These are phyloP conservation scores for Russula griseocarnosa DNA, from an alignment of 768 basidiomycete species.

Conservation along the genomic window DNA sequence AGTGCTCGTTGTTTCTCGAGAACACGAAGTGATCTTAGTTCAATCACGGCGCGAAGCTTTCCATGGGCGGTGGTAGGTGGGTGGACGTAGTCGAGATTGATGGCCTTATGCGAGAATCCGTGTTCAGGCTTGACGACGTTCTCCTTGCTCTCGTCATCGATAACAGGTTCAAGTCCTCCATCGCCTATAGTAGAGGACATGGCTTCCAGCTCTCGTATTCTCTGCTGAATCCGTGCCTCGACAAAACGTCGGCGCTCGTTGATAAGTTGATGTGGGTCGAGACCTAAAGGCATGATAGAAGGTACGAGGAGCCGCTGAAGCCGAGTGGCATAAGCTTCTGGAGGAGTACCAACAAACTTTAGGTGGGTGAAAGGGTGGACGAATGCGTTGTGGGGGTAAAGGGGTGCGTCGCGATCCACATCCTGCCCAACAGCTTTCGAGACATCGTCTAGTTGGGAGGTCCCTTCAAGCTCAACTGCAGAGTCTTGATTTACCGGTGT, in stretches of 20 bases:
- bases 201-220: constrained; percentile 79
- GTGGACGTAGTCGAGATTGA: constrained; percentile 40
- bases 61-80: constrained; percentile 66
- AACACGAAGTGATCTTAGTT: constrained; percentile 84
- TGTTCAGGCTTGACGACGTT: constrained; percentile 36
- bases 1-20: constrained; percentile 89
- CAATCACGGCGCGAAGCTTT: constrained; percentile 86
- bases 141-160: constrained; percentile 38
- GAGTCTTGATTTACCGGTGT: constrained; percentile 29
- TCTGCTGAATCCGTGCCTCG: constrained; percentile 82
- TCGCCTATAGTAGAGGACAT: constrained; percentile 79
- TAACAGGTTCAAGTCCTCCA: constrained; percentile 56
- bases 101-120: constrained; percentile 19
- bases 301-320: constrained; percentile 82
- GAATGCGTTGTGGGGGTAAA: constrained; percentile 92
- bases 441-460: constrained; percentile 50
- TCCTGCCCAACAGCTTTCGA: constrained; percentile 77
- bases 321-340: constrained; percentile 61
- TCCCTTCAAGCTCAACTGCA: constrained; percentile 56
- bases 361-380: constrained; percentile 79
- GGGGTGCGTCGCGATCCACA: constrained; percentile 70
- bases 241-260: constrained; percentile 91
- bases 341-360: constrained; percentile 56
- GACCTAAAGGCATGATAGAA: constrained; percentile 82
- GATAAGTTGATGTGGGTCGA: constrained; percentile 88